Evolutionary conservation across 176 grass and related monocot genomes (phyloP), one percentile per base, ranked within the genome.

Genomic region (Hyparrhenia diplandra): DNA sequence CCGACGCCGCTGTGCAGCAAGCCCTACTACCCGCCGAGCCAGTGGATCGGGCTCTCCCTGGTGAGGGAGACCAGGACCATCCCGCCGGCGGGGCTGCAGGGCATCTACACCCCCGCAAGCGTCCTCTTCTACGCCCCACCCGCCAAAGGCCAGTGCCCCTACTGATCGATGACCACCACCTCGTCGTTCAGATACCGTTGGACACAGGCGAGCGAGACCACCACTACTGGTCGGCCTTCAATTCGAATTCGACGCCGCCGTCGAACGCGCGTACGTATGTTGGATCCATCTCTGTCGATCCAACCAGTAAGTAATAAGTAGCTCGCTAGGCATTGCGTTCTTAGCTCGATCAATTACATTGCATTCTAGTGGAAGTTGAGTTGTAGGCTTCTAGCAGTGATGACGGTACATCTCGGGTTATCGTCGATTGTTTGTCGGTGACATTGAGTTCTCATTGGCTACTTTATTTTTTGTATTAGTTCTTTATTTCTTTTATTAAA

Each of bases 51-150:
- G 30, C 71, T 89, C 77, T 89, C 87, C 1, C 78, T 89, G 64
- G 25, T 89, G 25, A 64, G 16, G 35, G 87, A 85, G 82, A 64
- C 34, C 21, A 70, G 65, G 43, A 85, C 82, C 11, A 3, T 40
- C 10, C 87, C 82, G 64, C 82, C 87, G 2, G 64, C 42, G 25
- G 87, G 82, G 42, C 34, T 81, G 54, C 87, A 85, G 55, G 87
- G 77, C 34, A 20, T 89, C 77, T 89, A 89, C 82, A 55, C 43
- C 14, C 76, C 87, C 7, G 45, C 43, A 64, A 89, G 77, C 82
- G 82, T 89, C 43, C 87, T 89, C 77, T 89, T 85, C 77, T 89
- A 71, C 64, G 87, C 77, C 18, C 82, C 87, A 25, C 45, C 42
- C 55, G 3, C 21, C 64, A 80, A 36, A 68, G 82, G 64, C 31